Conservation (phyloP, 345 rosid genomes). For the Syzygium jambos region DNA sequence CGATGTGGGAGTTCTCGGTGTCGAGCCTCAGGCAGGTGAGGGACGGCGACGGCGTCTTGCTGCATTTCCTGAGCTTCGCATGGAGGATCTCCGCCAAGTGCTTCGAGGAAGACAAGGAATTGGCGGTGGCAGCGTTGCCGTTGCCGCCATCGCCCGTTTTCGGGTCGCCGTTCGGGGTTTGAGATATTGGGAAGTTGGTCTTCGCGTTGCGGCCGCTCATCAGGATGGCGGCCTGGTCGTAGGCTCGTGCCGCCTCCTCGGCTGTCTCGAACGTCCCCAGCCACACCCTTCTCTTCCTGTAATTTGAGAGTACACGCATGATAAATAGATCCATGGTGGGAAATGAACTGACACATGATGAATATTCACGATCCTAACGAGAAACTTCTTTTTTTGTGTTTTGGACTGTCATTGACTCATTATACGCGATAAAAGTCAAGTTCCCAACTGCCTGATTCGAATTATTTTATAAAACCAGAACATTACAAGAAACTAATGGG, state of each 20-base stretch:
- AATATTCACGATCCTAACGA: neutral
- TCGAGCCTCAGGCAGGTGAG: slow-evolving; percentile 48
- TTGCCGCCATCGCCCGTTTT: neutral
- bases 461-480: neutral
- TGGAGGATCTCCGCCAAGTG: slow-evolving; percentile 24
- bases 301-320: neutral
- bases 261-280: slow-evolving; percentile 49
- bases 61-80: slow-evolving; percentile 40
- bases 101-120: slow-evolving; percentile 4
- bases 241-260: slow-evolving; percentile 45
- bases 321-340: neutral
- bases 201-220: slow-evolving; percentile 47
- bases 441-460: neutral
- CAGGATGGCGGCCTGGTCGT: slow-evolving; percentile 40
- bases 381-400: neutral
- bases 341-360: neutral
- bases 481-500: neutral
- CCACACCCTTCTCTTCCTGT: slow-evolving; percentile 49
- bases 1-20: slow-evolving; percentile 43
- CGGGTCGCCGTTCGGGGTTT: neutral
- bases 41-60: slow-evolving; percentile 41
- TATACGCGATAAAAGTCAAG: neutral
- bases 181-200: slow-evolving; percentile 31
- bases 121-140: neutral
- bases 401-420: neutral